Conservation (phyloP, 495 filamentous ascomycete species). For the Hypomontagnella monticulosa region DNA sequence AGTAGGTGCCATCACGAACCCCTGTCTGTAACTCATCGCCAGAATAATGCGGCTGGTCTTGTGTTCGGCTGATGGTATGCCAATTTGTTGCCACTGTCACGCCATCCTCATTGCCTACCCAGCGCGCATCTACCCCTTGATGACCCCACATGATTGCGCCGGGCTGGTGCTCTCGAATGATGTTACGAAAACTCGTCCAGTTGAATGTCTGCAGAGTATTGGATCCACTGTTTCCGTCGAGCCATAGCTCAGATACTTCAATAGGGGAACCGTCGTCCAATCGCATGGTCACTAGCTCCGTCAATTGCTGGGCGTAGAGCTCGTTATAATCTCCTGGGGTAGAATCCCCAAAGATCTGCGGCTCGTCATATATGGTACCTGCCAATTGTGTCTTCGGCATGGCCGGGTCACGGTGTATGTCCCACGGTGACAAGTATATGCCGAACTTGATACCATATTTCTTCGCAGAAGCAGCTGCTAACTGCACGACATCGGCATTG, state of each 20-base stretch:
- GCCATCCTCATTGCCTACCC: slow-evolving; percentile 45
- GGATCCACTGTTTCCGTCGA: slow-evolving; percentile 43
- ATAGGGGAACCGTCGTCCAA: slow-evolving; percentile 31
- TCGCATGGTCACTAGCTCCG: slow-evolving; percentile 37
- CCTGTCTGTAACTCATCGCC: slow-evolving; percentile 37
- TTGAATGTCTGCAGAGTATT: slow-evolving; percentile 43
- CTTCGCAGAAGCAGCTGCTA: slow-evolving; percentile 42
- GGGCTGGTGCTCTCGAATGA: slow-evolving; percentile 41
- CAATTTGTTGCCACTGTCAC: slow-evolving; percentile 42
- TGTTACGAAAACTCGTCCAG: slow-evolving; percentile 41
- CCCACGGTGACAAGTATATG: slow-evolving; percentile 44
- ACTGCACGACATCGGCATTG: slow-evolving; percentile 37
- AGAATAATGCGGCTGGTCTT: slow-evolving; percentile 38
- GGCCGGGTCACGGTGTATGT: slow-evolving; percentile 43
- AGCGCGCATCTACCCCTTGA: slow-evolving; percentile 43
- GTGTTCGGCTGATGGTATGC: slow-evolving; percentile 43
- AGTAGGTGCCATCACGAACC: slow-evolving; percentile 40
- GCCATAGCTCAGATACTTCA: slow-evolving; percentile 41
- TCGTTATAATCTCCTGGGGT: slow-evolving; percentile 54
- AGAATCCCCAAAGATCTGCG: slow-evolving; percentile 53
- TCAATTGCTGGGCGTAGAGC: slow-evolving; percentile 39
- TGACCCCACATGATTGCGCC: slow-evolving; percentile 46
- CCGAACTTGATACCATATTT: slow-evolving; percentile 44
- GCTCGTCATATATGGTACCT: slow-evolving; percentile 41
- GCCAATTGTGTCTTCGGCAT: slow-evolving; percentile 34